phyloP scores from a whole-genome alignment of 108 stramenopile species.

The Skeletonema costatum region DNA sequence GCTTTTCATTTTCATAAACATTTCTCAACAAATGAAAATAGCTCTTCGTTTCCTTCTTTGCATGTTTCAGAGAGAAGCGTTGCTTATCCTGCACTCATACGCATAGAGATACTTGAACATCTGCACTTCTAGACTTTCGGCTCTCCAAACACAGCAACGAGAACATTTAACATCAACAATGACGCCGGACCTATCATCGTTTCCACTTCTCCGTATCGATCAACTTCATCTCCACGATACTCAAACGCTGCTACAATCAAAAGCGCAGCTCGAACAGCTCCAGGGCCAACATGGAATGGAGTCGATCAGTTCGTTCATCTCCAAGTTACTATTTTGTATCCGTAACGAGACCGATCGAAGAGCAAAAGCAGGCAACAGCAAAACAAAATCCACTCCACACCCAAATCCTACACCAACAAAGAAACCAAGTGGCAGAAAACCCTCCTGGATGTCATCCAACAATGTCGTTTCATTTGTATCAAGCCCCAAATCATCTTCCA shows the following conservation, averaged over 20 bases:
- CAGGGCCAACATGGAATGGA: slow-evolving; percentile 2
- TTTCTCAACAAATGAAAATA: no score
- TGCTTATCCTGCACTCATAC: no score
- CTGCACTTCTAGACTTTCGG: no score
- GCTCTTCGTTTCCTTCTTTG: no score
- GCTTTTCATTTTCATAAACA: no score
- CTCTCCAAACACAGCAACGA: not conserved
- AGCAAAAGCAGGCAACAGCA: not conserved
- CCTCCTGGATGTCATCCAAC: not conserved
- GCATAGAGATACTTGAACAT: no score
- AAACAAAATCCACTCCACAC: not conserved
- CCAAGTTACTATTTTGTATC: slow-evolving; percentile 22
- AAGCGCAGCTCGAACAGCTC: slow-evolving; percentile 17
- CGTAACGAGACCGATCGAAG: slow-evolving; percentile 17
- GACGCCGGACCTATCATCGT: slow-evolving; percentile 34
- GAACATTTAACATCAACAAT: not conserved
- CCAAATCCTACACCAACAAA: not conserved
- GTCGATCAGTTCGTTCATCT: slow-evolving; percentile 23
- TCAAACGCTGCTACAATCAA: slow-evolving; percentile 28
- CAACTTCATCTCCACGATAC: slow-evolving; percentile 24
- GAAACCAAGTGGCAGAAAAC: not conserved
- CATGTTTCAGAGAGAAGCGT: no score
- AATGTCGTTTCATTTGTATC: slow-evolving; percentile 15
- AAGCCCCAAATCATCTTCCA: slow-evolving; percentile 24
- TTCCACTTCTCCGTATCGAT: slow-evolving; percentile 48